phyloP scores from a whole-genome alignment of 768 basidiomycete species.

The Phlebiopsis flavidoalba region DNA sequence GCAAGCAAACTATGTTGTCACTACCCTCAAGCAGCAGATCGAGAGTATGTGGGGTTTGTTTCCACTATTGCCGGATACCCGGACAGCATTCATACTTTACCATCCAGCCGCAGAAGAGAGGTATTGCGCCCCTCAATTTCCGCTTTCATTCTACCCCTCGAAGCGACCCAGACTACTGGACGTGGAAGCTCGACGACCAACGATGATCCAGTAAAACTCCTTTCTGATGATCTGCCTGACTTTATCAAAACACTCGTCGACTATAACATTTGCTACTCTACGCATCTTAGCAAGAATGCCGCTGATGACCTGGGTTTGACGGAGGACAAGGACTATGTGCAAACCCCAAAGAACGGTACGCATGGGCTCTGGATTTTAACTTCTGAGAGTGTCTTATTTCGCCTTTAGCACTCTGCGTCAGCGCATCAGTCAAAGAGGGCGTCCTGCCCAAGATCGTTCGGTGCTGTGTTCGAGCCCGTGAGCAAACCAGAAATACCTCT shows the following conservation, averaged over 20 bases:
- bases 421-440: constrained; percentile 69
- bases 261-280: constrained; percentile 97
- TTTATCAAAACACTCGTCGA: constrained; percentile 90
- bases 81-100: neutral
- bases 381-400: too few relatives aligned
- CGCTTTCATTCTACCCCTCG: constrained; percentile 97
- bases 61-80: neutral
- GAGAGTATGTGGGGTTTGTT: constrained; percentile 52
- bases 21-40: constrained; percentile 55
- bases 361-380: neutral
- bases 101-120: constrained; percentile 32
- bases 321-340: constrained; percentile 86
- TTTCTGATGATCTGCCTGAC: neutral
- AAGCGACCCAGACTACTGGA: constrained; percentile 33
- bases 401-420: constrained; percentile 76
- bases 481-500: constrained; percentile 91
- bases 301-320: constrained; percentile 73
- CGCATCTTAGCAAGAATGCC: constrained; percentile 74
- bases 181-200: neutral
- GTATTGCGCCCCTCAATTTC: constrained; percentile 90
- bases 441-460: constrained; percentile 88
- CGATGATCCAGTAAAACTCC: neutral
- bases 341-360: constrained; percentile 93
- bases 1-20: constrained; percentile 85
- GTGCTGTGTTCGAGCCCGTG: constrained; percentile 74